Percentiles rank a stretch among this genome's conserved stretches.
phyloP scores from a whole-genome alignment of 768 basidiomycete species.

The Albatrellus ellisii region DNA sequence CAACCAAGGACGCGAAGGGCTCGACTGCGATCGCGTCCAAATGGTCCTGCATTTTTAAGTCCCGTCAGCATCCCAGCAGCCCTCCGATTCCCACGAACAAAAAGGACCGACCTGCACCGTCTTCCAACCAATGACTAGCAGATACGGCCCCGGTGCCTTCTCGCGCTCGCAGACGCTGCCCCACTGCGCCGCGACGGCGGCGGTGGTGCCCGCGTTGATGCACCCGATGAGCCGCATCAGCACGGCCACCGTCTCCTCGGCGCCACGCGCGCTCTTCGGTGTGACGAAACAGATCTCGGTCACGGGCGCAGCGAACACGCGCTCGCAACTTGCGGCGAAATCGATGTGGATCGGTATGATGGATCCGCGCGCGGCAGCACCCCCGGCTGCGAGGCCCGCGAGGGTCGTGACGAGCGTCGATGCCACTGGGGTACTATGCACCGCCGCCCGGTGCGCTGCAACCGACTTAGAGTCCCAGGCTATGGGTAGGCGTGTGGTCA shows the following conservation, averaged over 20 bases:
- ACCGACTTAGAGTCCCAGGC: slow-evolving; percentile 1
- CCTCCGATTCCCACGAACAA: too few species aligned
- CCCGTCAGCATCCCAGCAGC: too few species aligned
- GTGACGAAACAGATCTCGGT: background rate
- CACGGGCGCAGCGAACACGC: background rate
- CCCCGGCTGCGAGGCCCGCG: background rate
- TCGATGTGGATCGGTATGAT: background rate
- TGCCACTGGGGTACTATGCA: too few species aligned
- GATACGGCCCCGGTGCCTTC: background rate
- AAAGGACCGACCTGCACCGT: background rate
- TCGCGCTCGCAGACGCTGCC: background rate
- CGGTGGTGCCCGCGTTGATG: background rate
- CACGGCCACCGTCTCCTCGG: background rate
- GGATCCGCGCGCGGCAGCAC: too few species aligned
- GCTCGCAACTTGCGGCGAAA: background rate
- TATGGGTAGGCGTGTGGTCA: background rate
- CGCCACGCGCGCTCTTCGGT: background rate
- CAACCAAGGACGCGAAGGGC: too few species aligned
- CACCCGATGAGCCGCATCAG: background rate
- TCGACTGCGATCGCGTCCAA: too few species aligned
- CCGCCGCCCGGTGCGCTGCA: background rate
- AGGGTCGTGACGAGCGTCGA: background rate
- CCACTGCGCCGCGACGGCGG: background rate
- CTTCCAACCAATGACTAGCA: background rate
- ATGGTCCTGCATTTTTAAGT: too few species aligned